A percentile compares a stretch with the other conserved stretches of the same genome.
These are phyloP conservation scores for Cyberlindnera veronae DNA, from an alignment of 805 yeast species.

Conservation along the genomic window DNA sequence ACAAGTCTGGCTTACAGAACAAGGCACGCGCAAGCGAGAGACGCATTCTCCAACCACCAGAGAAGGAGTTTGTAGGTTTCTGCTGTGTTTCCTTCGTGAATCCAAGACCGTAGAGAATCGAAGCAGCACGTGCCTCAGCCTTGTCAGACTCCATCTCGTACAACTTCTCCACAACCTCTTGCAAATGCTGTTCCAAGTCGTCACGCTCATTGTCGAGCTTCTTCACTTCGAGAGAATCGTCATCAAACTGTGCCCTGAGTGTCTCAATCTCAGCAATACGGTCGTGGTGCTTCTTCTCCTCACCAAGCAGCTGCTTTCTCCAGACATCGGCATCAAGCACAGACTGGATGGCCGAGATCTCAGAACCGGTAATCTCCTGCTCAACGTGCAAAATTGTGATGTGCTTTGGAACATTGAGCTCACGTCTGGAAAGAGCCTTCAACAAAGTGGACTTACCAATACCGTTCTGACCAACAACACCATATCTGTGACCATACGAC, in stretches of 20 bases:
- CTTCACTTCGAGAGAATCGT: constrained; percentile 67
- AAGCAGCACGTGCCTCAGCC: constrained; percentile 96
- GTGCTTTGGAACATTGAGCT: constrained; percentile 89
- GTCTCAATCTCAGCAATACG: constrained; percentile 72
- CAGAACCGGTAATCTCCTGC: constrained; percentile 95
- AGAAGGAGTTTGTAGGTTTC: constrained; percentile 81
- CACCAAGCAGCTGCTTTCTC: constrained; percentile 84
- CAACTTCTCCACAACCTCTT: constrained; percentile 77
- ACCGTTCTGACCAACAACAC: constrained; percentile 99
- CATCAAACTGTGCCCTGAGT: constrained; percentile 68
- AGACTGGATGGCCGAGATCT: constrained; percentile 83
- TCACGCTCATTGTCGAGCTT: constrained; percentile 87
- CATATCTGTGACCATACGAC: constrained; percentile 91
- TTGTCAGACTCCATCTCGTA: constrained; percentile 95
- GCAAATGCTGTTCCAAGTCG: constrained; percentile 75
- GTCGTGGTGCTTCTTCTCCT: constrained; percentile 70
- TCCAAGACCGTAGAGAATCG: constrained; percentile 89
- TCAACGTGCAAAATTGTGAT: constrained; percentile 95
- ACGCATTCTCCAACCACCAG: constrained; percentile 99
- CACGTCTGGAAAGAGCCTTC: constrained; percentile 91
- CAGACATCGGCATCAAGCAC: constrained; percentile 99
- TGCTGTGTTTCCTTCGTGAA: constrained; percentile 85
- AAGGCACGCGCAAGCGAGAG: constrained; percentile 95
- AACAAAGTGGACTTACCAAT: constrained; percentile 96
- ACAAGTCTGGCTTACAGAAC: constrained; percentile 93